Conservation (phyloP, 768 basidiomycete species). For the Suillus subluteus region DNA sequence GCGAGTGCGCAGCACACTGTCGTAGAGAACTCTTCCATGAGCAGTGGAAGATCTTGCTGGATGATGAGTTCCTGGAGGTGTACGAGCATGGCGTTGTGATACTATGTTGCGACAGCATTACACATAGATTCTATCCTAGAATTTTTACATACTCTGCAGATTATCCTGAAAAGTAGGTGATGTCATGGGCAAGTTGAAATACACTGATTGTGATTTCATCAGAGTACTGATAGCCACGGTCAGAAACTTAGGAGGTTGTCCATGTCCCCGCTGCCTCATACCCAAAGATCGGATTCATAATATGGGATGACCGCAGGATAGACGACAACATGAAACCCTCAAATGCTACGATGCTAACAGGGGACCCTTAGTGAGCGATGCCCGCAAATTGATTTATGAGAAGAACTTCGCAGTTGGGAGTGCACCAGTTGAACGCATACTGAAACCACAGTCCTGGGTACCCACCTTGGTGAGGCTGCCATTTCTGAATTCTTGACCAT, state of each 20-base stretch:
- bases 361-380: too few relatives aligned
- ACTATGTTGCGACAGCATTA: slow-evolving; percentile 15
- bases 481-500: too few relatives aligned
- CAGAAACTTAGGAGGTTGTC: slow-evolving; percentile 10
- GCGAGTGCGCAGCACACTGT: slow-evolving; percentile 16
- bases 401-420: too few relatives aligned
- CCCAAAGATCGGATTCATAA: slow-evolving; percentile 2
- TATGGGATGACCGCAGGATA: slow-evolving; percentile 17
- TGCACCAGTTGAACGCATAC: too few relatives aligned
- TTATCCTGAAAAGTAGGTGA: slow-evolving; percentile 26
- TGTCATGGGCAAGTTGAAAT: too few relatives aligned
- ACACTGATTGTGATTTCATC: background rate
- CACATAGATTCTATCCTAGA: slow-evolving; percentile 18
- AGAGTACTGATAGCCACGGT: background rate
- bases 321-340: background rate
- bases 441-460: too few relatives aligned
- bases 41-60: too few relatives aligned
- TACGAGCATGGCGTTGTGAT: slow-evolving; percentile 22
- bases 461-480: too few relatives aligned
- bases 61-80: slow-evolving; percentile 19
- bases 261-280: slow-evolving; percentile 24
- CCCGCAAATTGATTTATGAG: too few relatives aligned
- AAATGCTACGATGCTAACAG: too few relatives aligned
- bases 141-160: slow-evolving; percentile 24
- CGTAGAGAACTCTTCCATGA: slow-evolving; percentile 16